Evolutionary conservation across 352 stramenopile species (phyloP).

Genomic region (Phytophthora pini): DNA sequence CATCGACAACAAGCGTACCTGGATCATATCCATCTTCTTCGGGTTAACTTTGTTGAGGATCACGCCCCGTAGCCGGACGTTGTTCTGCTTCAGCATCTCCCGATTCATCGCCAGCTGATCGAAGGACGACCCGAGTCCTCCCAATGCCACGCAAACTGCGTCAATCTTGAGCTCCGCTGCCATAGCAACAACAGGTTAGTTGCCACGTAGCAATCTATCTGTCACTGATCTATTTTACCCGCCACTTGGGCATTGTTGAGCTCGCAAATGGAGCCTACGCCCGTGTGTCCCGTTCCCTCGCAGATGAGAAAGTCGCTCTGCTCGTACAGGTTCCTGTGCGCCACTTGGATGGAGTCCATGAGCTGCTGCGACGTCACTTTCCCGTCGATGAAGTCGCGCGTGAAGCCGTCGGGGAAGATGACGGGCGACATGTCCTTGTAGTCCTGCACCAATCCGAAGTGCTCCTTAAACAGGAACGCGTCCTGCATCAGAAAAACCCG

Average conservation of each 20-base stretch:
- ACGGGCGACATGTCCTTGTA: slow-evolving; percentile 98
- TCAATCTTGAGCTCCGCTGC: slow-evolving; percentile 82
- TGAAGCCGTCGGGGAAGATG: slow-evolving; percentile 97
- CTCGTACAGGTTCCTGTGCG: slow-evolving; percentile 82
- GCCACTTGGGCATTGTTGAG: slow-evolving; percentile 92
- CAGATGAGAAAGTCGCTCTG: slow-evolving; percentile 94
- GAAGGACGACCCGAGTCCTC: slow-evolving; percentile 84
- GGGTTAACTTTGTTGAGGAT: slow-evolving; percentile 92
- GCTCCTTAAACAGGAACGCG: slow-evolving; percentile 95
- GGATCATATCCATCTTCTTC: slow-evolving; percentile 91
- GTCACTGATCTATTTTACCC: slow-evolving; percentile 35
- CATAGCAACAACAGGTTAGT: slow-evolving; percentile 4
- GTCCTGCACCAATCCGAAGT: slow-evolving; percentile 96
- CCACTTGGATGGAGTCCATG: slow-evolving; percentile 76
- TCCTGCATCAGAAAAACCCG: slow-evolving; percentile 54
- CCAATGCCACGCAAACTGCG: slow-evolving; percentile 80
- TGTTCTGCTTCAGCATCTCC: slow-evolving; percentile 82
- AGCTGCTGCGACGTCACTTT: slow-evolving; percentile 91
- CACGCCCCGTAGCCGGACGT: slow-evolving; percentile 76
- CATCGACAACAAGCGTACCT: slow-evolving; percentile 41
- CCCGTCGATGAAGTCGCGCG: slow-evolving; percentile 96
- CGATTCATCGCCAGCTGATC: slow-evolving; percentile 88
- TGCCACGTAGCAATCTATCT: no score
- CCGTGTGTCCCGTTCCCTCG: slow-evolving; percentile 94
- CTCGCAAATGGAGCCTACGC: slow-evolving; percentile 92